phyloP scores from a whole-genome alignment of 2,329 filamentous ascomycete genomes.

The Aureobasidium sp. region DNA sequence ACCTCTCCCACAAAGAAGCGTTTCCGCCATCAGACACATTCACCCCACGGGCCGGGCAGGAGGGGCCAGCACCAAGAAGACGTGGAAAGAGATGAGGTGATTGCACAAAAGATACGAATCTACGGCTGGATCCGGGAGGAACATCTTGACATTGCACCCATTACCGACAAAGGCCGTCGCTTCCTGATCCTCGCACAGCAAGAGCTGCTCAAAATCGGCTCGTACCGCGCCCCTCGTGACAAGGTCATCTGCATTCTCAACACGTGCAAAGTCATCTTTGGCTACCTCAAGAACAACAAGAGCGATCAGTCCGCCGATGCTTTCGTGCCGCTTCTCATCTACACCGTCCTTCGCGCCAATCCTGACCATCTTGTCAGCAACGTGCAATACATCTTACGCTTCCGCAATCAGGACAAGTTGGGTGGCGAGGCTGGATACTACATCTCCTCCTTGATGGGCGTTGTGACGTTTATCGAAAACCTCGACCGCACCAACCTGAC shows the following conservation, averaged over 20 bases:
- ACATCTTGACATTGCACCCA: conserved; percentile 81
- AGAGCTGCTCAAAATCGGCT: conserved; percentile 92
- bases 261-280: conserved; percentile 99
- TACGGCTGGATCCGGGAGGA: conserved; percentile 92
- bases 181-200: conserved; percentile 87
- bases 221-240: conserved; percentile 90
- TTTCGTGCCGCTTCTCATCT: conserved; percentile 90
- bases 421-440: conserved; percentile 98
- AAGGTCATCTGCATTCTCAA: conserved; percentile 98
- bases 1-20: conserved; percentile 47
- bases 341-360: conserved; percentile 88
- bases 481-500: conserved; percentile 90
- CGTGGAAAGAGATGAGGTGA: conserved; percentile 89
- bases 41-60: conserved; percentile 62
- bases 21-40: conserved; percentile 22
- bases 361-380: conserved; percentile 95
- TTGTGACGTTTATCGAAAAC: conserved; percentile 92
- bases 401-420: conserved; percentile 94
- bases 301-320: conserved; percentile 92
- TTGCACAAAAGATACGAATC: conserved; percentile 92
- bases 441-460: conserved; percentile 88
- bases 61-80: conserved; percentile 96
- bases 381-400: conserved; percentile 93
- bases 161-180: conserved; percentile 76
- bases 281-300: conserved; percentile 82